phyloP scores from a whole-genome alignment of 2,329 filamentous ascomycete species.

The Aspergillus sp. region DNA sequence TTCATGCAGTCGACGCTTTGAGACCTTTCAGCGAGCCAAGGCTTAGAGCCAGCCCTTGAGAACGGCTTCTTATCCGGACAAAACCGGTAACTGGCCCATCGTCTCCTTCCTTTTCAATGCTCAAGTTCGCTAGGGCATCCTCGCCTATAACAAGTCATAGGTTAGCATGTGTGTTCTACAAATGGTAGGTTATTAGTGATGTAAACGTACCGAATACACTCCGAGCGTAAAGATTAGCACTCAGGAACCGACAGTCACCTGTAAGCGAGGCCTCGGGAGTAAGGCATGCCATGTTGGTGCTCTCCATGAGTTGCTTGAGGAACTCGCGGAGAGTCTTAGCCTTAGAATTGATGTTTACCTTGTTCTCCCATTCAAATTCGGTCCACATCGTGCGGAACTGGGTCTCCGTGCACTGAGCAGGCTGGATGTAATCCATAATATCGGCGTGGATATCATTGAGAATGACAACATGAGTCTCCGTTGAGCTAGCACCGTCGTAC shows the following conservation, averaged over 20 bases:
- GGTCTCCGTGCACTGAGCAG: slow-evolving; percentile 92
- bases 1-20: slow-evolving; percentile 62
- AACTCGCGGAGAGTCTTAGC: slow-evolving; percentile 89
- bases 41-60: slow-evolving; percentile 90
- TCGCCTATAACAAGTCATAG: slow-evolving; percentile 64
- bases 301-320: slow-evolving; percentile 91
- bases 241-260: slow-evolving; percentile 97
- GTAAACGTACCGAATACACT: slow-evolving; percentile 88
- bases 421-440: slow-evolving; percentile 99
- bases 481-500: slow-evolving; percentile 89
- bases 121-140: slow-evolving; percentile 95
- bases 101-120: slow-evolving; percentile 95
- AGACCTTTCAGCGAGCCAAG: slow-evolving; percentile 92
- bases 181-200: not conserved
- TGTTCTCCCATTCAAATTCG: slow-evolving; percentile 99
- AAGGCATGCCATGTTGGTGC: slow-evolving; percentile 97
- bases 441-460: slow-evolving; percentile 97
- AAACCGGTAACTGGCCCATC: slow-evolving; percentile 95
- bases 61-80: slow-evolving; percentile 94
- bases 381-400: slow-evolving; percentile 99
- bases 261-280: slow-evolving; percentile 95
- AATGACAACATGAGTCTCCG: slow-evolving; percentile 94
- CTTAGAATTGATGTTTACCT: slow-evolving; percentile 99
- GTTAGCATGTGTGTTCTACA: slow-evolving; percentile 20
- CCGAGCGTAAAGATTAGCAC: slow-evolving; percentile 91